phyloP scores from a whole-genome alignment of 768 basidiomycete species.

The Phaeolepiota aurea region DNA sequence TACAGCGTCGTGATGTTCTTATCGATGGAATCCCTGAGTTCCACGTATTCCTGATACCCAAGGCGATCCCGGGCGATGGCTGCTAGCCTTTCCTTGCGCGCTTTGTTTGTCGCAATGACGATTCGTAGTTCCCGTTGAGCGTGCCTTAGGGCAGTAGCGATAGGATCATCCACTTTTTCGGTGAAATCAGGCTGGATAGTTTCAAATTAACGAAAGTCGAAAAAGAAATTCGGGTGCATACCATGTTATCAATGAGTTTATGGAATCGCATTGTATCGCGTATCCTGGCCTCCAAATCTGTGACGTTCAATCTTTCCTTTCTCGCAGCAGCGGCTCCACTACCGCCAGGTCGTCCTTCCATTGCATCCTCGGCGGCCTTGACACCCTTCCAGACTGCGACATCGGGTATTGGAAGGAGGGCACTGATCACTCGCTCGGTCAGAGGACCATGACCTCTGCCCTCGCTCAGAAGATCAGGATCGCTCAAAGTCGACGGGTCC shows the following conservation, averaged over 20 bases:
- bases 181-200: constrained; percentile 57
- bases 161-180: constrained; percentile 86
- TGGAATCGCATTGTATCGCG: constrained; percentile 73
- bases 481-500: constrained; percentile 77
- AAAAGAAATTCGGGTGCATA: constrained; percentile 28
- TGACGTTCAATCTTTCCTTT: constrained; percentile 68
- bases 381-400: constrained; percentile 62
- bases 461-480: constrained; percentile 62
- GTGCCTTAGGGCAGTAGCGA: constrained; percentile 82
- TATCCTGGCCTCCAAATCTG: constrained; percentile 69
- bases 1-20: constrained; percentile 71
- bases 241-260: constrained; percentile 60
- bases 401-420: constrained; percentile 65
- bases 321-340: constrained; percentile 71
- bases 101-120: constrained; percentile 78
- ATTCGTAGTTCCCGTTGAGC: constrained; percentile 75
- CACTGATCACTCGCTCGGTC: constrained; percentile 78
- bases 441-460: constrained; percentile 80
- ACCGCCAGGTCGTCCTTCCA: constrained; percentile 77
- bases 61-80: constrained; percentile 79
- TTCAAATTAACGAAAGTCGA: constrained; percentile 1
- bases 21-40: constrained; percentile 79
- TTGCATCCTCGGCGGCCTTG: constrained; percentile 77
- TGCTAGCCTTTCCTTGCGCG: constrained; percentile 65
- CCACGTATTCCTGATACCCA: constrained; percentile 87